These are phyloP conservation scores for Alternaria triticimaculans DNA, from an alignment of 2,329 filamentous ascomycete genomes.

Conservation along the genomic window DNA sequence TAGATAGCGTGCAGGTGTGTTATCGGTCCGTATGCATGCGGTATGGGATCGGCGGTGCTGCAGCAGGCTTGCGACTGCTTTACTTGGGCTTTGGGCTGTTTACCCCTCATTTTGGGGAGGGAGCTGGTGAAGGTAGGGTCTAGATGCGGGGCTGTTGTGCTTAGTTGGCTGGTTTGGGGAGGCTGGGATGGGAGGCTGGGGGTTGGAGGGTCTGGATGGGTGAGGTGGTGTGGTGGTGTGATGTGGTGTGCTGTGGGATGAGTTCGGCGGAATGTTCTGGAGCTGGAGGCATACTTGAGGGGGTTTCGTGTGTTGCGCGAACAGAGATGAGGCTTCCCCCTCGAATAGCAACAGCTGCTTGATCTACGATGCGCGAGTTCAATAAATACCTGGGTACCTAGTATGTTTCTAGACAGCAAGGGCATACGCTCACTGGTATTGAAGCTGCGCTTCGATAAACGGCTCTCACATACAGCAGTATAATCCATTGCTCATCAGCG, in stretches of 20 bases:
- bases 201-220: too few species aligned
- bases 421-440: too few species aligned
- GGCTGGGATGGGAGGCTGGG: too few species aligned
- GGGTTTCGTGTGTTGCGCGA: not conserved
- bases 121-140: not conserved
- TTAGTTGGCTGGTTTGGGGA: not conserved
- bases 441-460: too few species aligned
- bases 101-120: not conserved
- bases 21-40: not conserved
- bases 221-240: not conserved
- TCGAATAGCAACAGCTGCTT: too few species aligned
- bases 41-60: not conserved
- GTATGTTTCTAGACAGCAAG: accelerated
- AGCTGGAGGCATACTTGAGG: not conserved
- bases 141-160: not conserved
- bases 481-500: too few species aligned
- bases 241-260: not conserved
- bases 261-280: not conserved
- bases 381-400: too few species aligned
- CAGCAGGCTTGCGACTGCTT: not conserved
- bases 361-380: too few species aligned
- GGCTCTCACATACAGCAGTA: too few species aligned
- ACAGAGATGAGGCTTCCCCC: too few species aligned
- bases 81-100: not conserved
- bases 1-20: not conserved